These are phyloP conservation scores for Tolypocladium inflatum DNA, from an alignment of 2,329 filamentous ascomycete genomes.

Conservation along the genomic window DNA sequence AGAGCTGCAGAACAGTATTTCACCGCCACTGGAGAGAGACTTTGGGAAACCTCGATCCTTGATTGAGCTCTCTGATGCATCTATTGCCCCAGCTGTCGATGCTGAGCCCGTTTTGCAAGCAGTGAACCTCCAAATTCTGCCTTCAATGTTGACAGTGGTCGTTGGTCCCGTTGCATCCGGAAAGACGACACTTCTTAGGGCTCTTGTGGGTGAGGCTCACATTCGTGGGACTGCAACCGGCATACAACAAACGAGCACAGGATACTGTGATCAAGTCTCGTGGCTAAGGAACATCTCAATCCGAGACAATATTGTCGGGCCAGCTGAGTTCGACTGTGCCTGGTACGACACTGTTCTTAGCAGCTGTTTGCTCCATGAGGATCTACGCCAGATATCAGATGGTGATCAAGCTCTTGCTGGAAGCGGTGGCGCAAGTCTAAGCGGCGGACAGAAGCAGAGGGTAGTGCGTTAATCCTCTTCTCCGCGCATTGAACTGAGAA, in stretches of 20 bases:
- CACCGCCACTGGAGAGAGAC: background rate
- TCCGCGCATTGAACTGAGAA: background rate
- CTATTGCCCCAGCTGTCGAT: background rate
- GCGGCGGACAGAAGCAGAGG: constrained; percentile 26
- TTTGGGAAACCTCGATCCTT: background rate
- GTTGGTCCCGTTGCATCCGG: background rate
- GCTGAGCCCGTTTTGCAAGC: background rate
- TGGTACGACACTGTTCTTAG: constrained; percentile 18
- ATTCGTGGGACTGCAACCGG: background rate
- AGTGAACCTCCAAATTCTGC: background rate
- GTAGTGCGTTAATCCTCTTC: constrained; percentile 14
- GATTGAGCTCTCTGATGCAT: background rate
- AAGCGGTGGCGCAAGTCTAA: constrained; percentile 23
- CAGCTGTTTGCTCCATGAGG: constrained; percentile 15
- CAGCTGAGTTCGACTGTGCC: constrained; percentile 10
- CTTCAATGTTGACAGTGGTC: background rate
- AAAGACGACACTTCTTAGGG: background rate
- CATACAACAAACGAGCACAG: background rate
- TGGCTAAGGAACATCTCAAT: background rate
- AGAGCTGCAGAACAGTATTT: background rate
- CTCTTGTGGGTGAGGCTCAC: background rate
- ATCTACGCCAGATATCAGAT: constrained; percentile 16
- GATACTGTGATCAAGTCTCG: background rate
- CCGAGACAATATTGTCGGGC: constrained; percentile 20
- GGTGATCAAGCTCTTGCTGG: constrained; percentile 24